These are phyloP conservation scores for Persicaria maculosa DNA, from an alignment of 148 eudicot genomes.

Conservation along the genomic window DNA sequence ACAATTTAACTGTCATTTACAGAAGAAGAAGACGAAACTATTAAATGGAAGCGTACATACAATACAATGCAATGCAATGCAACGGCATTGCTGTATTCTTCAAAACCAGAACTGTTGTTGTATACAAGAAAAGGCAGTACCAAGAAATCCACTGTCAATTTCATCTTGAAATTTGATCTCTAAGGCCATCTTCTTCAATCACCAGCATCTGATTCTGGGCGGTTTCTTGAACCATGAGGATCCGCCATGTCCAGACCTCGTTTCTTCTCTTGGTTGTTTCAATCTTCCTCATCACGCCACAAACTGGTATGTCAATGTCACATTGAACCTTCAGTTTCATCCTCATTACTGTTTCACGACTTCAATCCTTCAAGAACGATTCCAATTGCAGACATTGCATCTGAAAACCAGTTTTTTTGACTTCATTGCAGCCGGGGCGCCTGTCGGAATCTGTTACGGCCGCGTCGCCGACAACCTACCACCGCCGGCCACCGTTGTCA, in stretches of 20 bases:
- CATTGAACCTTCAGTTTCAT: neutral
- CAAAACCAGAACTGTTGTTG: neutral
- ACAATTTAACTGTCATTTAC: neutral
- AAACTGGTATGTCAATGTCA: constrained; percentile 20
- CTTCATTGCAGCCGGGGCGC: constrained; percentile 36
- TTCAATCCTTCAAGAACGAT: neutral
- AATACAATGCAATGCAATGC: too few relatives aligned
- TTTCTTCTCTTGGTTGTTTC: constrained; percentile 1
- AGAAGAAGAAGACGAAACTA: neutral
- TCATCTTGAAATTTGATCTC: neutral
- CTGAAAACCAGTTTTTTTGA: neutral
- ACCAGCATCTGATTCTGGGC: neutral
- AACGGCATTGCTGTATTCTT: neutral
- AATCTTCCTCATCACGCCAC: constrained; percentile 13
- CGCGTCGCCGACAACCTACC: constrained; percentile 66
- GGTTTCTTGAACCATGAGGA: constrained; percentile 9
- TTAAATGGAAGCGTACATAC: neutral
- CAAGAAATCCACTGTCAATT: neutral
- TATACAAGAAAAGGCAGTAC: too few relatives aligned
- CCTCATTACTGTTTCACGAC: neutral
- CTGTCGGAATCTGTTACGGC: constrained; percentile 76
- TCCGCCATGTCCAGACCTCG: neutral
- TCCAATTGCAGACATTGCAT: neutral
- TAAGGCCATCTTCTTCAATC: neutral
- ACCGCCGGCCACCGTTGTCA: constrained; percentile 32